Conservation (phyloP, 306 rosid genomes). For the Pyrus communis region DNA sequence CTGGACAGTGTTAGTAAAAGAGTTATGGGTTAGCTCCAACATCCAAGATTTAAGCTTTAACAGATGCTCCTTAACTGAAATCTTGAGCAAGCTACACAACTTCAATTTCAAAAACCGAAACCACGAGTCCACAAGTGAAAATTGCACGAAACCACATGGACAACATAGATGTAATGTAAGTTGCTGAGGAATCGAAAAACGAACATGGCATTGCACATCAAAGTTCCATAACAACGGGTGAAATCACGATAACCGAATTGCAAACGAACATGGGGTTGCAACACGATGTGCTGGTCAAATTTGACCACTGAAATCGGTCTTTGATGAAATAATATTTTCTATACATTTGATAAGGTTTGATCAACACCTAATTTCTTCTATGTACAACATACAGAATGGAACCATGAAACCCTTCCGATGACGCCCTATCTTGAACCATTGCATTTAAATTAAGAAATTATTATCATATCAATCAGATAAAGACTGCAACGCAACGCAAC, state of each 20-base stretch:
- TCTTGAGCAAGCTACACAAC: too few relatives aligned
- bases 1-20: too few relatives aligned
- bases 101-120: too few relatives aligned
- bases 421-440: background rate
- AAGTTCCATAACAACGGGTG: background rate
- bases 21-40: too few relatives aligned
- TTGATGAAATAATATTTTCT: background rate
- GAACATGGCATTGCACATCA: background rate
- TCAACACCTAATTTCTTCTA: background rate
- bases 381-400: background rate
- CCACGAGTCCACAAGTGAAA: too few relatives aligned
- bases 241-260: background rate
- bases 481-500: background rate
- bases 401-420: background rate
- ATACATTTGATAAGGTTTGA: background rate
- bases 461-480: background rate
- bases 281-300: background rate
- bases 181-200: too few relatives aligned
- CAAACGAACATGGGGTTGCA: background rate
- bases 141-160: too few relatives aligned
- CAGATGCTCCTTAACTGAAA: too few relatives aligned
- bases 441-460: background rate
- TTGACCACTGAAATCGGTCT: background rate
- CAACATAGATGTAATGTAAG: too few relatives aligned
- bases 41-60: too few relatives aligned